A percentile compares a stretch with the other conserved stretches of the same genome.
Evolutionary conservation across 2,329 filamentous ascomycete species (phyloP).

Genomic region (Penicillium thymicola): DNA sequence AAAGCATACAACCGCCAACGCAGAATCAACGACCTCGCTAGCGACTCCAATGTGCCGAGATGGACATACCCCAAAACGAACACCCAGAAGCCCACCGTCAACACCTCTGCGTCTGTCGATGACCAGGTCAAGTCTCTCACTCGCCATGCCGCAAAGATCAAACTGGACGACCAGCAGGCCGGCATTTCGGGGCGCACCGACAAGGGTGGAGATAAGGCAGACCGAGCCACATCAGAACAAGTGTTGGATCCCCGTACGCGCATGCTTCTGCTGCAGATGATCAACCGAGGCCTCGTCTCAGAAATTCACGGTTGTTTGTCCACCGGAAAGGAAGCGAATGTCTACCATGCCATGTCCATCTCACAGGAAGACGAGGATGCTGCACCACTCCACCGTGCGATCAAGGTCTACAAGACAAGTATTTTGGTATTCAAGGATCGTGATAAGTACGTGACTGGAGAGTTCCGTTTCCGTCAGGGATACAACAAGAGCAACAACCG

Average conservation of each 20-base stretch:
- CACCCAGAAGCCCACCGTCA: conserved; percentile 72
- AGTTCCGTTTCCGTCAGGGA: conserved; percentile 84
- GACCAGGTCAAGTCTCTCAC: conserved; percentile 84
- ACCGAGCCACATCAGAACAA: conserved; percentile 90
- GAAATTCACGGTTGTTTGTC: conserved; percentile 94
- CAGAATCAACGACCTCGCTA: conserved; percentile 56
- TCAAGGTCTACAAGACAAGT: conserved; percentile 98
- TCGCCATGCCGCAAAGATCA: conserved; percentile 80
- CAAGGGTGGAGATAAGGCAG: conserved; percentile 67
- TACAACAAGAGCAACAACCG: conserved; percentile 94
- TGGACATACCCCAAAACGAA: conserved; percentile 67
- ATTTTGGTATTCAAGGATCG: conserved; percentile 98
- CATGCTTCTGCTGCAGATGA: conserved; percentile 94
- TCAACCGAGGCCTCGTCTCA: conserved; percentile 83
- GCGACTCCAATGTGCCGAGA: conserved; percentile 50
- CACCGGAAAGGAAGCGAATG: conserved; percentile 97
- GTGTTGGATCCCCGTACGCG: conserved; percentile 90
- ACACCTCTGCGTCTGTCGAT: conserved; percentile 75
- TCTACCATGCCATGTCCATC: conserved; percentile 80
- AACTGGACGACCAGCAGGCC: conserved; percentile 63
- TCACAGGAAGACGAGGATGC: conserved; percentile 53
- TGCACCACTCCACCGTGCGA: conserved; percentile 67
- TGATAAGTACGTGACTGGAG: conserved; percentile 91
- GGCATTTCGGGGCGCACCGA: conserved; percentile 51
- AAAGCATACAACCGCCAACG: conserved; percentile 86